Percentiles rank a stretch among this genome's conserved stretches.
These are phyloP conservation scores for Boletus subcaerulescens DNA, from an alignment of 768 basidiomycete species.

Conservation along the genomic window DNA sequence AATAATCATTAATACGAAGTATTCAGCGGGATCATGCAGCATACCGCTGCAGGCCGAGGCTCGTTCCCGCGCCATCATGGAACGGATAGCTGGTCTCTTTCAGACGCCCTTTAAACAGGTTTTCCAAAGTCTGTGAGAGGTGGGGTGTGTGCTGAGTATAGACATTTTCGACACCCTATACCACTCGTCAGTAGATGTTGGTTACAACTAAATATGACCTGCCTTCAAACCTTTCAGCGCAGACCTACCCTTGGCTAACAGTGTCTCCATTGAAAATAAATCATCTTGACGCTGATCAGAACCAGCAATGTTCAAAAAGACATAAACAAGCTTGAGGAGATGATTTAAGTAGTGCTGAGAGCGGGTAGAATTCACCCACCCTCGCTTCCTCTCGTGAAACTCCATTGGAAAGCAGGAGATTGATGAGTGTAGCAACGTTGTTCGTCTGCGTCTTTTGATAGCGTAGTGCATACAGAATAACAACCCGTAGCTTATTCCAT, in stretches of 20 bases:
- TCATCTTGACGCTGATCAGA: conserved; percentile 97
- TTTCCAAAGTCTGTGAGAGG: conserved; percentile 87
- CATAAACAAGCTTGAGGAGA: conserved; percentile 76
- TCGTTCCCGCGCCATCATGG: conserved; percentile 65
- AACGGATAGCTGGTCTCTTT: conserved; percentile 91
- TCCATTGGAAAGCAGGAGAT: conserved; percentile 71
- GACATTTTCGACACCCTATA: conserved; percentile 95
- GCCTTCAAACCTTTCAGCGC: conserved; percentile 96
- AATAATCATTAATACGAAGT: conserved; percentile 1
- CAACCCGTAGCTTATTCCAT: conserved; percentile 84
- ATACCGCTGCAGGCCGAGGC: conserved; percentile 70
- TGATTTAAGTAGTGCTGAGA: conserved; percentile 8
- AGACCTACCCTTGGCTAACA: conserved; percentile 91
- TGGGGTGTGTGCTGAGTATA: conserved; percentile 98
- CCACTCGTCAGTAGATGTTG: conserved; percentile 5
- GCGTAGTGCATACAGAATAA: conserved; percentile 88
- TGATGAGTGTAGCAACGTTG: conserved; percentile 79
- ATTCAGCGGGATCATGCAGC: conserved; percentile 1
- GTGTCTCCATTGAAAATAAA: conserved; percentile 90
- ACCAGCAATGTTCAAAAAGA: conserved; percentile 88
- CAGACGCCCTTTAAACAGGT: conserved; percentile 80
- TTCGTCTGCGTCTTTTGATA: conserved; percentile 87
- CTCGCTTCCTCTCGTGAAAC: conserved; percentile 73
- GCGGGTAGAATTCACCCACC: conserved; percentile 34
- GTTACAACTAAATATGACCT: conserved; percentile 4